Percentiles rank a stretch among this genome's conserved stretches.
Evolutionary conservation across 2,329 filamentous ascomycete species (phyloP).

Genomic region (Phaeophleospora eucalypticola): DNA sequence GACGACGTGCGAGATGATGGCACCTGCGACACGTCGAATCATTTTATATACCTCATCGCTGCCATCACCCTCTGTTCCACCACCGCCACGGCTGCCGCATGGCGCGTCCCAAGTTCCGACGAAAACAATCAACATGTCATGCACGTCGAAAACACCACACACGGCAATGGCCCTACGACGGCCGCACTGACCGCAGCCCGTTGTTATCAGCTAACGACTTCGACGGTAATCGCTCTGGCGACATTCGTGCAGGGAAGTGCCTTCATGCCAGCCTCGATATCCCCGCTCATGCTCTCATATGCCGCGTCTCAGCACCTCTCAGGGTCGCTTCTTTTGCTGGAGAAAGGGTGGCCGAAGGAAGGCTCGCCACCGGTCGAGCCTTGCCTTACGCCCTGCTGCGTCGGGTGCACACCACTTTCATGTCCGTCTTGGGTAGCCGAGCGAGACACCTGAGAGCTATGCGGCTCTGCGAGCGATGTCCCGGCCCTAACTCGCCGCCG

Average conservation of each 20-base stretch:
- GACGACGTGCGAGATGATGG: background rate
- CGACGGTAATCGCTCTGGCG: background rate
- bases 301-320: background rate
- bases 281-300: background rate
- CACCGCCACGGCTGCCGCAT: too few relatives aligned
- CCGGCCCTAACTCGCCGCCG: too few relatives aligned
- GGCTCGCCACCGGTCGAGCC: conserved; percentile 3
- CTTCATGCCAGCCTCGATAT: conserved; percentile 1
- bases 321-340: background rate
- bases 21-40: background rate
- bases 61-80: too few relatives aligned
- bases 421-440: too few relatives aligned
- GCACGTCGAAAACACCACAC: background rate
- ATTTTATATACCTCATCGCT: too few relatives aligned
- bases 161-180: background rate
- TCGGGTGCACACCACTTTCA: background rate
- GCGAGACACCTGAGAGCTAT: too few relatives aligned
- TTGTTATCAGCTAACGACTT: background rate
- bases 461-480: too few relatives aligned
- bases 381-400: background rate
- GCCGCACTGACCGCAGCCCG: background rate
- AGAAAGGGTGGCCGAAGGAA: too few relatives aligned
- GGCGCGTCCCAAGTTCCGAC: too few relatives aligned
- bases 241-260: background rate
- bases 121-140: background rate